Conservation (phyloP, 2,329 filamentous ascomycete genomes). For the Colletotrichum magnum region DNA sequence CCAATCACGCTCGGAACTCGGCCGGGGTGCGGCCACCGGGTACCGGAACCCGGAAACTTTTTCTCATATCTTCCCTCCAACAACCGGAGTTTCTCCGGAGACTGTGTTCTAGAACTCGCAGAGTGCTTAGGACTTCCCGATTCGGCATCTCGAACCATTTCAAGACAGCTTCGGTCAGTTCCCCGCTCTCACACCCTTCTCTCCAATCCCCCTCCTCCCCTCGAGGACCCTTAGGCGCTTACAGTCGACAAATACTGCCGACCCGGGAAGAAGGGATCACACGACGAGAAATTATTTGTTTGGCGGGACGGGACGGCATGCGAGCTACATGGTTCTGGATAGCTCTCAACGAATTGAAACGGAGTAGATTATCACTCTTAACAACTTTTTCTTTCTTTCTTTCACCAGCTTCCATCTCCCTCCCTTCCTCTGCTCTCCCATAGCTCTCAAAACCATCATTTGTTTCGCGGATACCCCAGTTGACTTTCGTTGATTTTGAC, state of each 20-base stretch:
- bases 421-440: not conserved
- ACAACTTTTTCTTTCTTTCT: not conserved
- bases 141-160: conserved; percentile 4
- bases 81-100: conserved; percentile 13
- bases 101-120: not conserved
- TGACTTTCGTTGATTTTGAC: not conserved
- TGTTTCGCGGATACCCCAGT: not conserved
- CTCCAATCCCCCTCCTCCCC: not conserved
- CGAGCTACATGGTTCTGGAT: not conserved
- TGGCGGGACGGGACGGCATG: conserved; percentile 14
- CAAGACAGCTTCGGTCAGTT: conserved; percentile 2
- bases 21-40: not conserved
- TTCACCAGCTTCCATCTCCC: not conserved
- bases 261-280: conserved; percentile 5
- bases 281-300: conserved; percentile 14
- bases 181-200: conserved; percentile 16
- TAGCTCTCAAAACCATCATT: not conserved
- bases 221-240: too few relatives aligned
- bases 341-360: conserved; percentile 10
- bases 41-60: conserved; percentile 1
- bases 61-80: not conserved
- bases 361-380: conserved; percentile 3
- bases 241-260: conserved; percentile 12
- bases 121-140: conserved; percentile 3
- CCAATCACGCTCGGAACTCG: conserved; percentile 21